Evolutionary conservation across 352 stramenopile genomes (phyloP), one percentile per base, ranked within the genome.

Genomic region (Globisporangium acanthophoron): DNA sequence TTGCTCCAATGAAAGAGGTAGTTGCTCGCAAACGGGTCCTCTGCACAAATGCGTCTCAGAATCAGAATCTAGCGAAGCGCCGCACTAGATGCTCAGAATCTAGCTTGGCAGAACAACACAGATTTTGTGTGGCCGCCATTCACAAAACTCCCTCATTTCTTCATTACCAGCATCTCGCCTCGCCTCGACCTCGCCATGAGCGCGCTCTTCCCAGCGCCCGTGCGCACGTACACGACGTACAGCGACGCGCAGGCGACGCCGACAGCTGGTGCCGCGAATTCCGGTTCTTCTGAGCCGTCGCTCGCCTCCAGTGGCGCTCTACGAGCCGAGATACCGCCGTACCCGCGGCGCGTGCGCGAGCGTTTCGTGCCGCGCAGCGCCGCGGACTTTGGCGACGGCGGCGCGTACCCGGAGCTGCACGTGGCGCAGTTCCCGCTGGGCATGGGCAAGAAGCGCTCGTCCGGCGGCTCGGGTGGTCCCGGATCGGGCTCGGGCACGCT

Each of bases 321-420:
- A 21, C 40, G 44, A 9, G 44, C 44, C 20, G 49, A 49, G 4
- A 51, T 82, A 16, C 85, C 85, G 7, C 52, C 56, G 15, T 94
- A 94, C 51, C 82, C 85, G 7, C 66, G 69, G 3, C 85, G 85
- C 35, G 62, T 87, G 0, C 44, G 20, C 44, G 51, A 52, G 31
- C 59, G 71, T 16, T 94, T 92, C 59, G 64, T 91, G 1, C 85
- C 85, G 40, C 82, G 82, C 12, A 69, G 67, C 21, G 53, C 61
- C 21, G 72, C 73, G 29, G 97, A 99, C 72, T 99, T 98, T 78
- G 96, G 95, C 40, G 97, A 99, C 73, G 97, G 97, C 46, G 97
- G 97, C 43, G 96, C 96, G 51, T 99, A 96, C 70, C 97, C 97
- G 0, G 97, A 99, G 85, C 97, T 99, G 59, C 97, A 99, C 71